Conservation (phyloP, 768 basidiomycete genomes). For the Rhizopogon roseolus region DNA sequence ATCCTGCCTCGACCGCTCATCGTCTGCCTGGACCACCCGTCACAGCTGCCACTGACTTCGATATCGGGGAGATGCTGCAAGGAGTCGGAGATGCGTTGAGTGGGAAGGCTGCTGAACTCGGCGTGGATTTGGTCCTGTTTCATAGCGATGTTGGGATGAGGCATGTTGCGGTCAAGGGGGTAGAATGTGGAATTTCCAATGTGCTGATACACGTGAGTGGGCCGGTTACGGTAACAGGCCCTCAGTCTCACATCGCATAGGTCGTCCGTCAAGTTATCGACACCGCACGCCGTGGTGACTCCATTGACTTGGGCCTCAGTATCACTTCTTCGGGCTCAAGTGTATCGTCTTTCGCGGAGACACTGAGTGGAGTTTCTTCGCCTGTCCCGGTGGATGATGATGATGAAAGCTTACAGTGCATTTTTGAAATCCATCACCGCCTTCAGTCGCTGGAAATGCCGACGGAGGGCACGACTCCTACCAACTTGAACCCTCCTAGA, state of each 20-base stretch:
- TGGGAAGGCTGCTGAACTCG: constrained; percentile 74
- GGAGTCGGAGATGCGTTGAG: constrained; percentile 84
- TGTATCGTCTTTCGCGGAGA: constrained; percentile 22
- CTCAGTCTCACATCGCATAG: constrained; percentile 36
- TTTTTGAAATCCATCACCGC: constrained; percentile 54
- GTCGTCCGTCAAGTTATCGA: constrained; percentile 78
- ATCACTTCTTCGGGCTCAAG: constrained; percentile 32
- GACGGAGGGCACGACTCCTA: constrained; percentile 5
- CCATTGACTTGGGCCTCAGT: constrained; percentile 80
- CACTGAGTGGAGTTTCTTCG: constrained; percentile 18
- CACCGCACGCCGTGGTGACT: constrained; percentile 68
- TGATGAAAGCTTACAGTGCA: constrained; percentile 45
- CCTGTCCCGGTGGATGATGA: constrained; percentile 21
- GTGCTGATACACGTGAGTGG: constrained; percentile 77
- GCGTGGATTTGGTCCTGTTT: constrained; percentile 88
- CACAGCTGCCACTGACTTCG: constrained; percentile 61
- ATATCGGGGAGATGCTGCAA: constrained; percentile 88
- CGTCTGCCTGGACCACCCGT: constrained; percentile 8
- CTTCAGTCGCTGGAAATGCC: constrained; percentile 24
- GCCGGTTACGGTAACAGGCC: not conserved
- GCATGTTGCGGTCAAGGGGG: constrained; percentile 79
- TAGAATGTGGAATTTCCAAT: constrained; percentile 81
- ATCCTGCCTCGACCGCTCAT: constrained; percentile 1
- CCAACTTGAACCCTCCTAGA: constrained; percentile 5
- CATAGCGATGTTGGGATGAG: constrained; percentile 87